Evolutionary conservation across 2,329 filamentous ascomycete genomes (phyloP), one percentile per base, ranked within the genome.

Genomic region (Diplocarpon rosae): DNA sequence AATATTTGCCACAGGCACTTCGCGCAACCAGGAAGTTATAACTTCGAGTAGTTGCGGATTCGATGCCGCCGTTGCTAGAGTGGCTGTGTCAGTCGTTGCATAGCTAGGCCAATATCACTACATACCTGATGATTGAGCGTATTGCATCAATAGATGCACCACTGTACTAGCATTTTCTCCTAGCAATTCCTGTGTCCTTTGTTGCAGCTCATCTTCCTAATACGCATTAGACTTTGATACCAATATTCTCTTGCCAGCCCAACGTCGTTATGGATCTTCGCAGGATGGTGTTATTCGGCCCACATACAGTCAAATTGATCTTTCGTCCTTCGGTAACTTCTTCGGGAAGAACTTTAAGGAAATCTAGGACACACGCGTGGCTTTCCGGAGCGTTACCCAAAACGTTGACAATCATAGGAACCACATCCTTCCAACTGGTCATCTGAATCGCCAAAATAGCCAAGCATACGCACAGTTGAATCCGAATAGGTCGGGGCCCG

Each of bases 271-370:
- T 53, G 52, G 52, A 55, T 51, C 53, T 50, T 59, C 53, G 52
- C 45, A 67, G 63, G 67, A 65, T 67, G 69, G 65, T 68, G 63
- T 63, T 60, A 68, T 65, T 71, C 70, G 72, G 71, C 83, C 80
- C 76, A 90, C 87, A 72, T 92, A 95, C 89, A 78, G 87, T 89
- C 69, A 98, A 76, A 75, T 88, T 95, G 75, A 98, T 95, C 72
- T 96, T 98, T 69, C 92, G 87, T 69, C 92, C 92, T 75, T 98
- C 90, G 57, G 86, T 96, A 62, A 98, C 92, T 75, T 98, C 92
- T 73, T 98, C 92, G 45, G 92, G 92, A 54, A 98, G 80, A 59
- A 98, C 89, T 65, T 87, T 88, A 54, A 98, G 74, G 66, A 98
- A 98, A 66, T 98, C 92, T 61, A 98, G 73, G 59, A 96, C 84